A percentile compares a stretch with the other conserved stretches of the same genome.
Evolutionary conservation across 2,329 filamentous ascomycete genomes (phyloP).

Genomic region (Monilinia polystroma): DNA sequence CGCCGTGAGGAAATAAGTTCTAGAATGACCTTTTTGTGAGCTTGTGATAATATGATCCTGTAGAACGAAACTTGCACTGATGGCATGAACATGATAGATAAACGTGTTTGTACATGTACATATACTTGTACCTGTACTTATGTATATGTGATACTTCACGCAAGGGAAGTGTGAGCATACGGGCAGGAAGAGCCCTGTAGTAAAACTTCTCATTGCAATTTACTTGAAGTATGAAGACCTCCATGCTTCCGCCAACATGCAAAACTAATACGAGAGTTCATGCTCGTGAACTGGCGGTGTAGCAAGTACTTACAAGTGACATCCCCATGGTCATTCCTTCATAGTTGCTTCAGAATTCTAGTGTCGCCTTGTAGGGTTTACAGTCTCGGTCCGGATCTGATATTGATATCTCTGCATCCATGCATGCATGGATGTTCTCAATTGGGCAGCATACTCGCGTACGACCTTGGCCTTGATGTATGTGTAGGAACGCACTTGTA

Average conservation of each 20-base stretch:
- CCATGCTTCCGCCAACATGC: not conserved
- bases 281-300: constrained; percentile 14
- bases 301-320: constrained; percentile 20
- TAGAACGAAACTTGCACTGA: not conserved
- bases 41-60: not conserved
- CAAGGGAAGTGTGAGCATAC: not conserved
- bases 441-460: constrained; percentile 19
- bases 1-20: not conserved
- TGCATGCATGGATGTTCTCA: constrained; percentile 14
- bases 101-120: not conserved
- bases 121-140: not conserved
- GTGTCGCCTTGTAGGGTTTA: constrained; percentile 14
- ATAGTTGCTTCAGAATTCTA: constrained; percentile 4
- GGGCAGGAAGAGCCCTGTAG: not conserved
- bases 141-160: not conserved
- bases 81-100: not conserved
- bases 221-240: not conserved
- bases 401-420: constrained; percentile 18
- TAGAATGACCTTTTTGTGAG: not conserved
- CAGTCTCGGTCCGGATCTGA: constrained; percentile 21
- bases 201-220: not conserved
- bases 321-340: not conserved
- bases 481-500: constrained; percentile 15
- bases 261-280: constrained; percentile 8
- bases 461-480: not conserved